A percentile compares a stretch with the other conserved stretches of the same genome.
Conservation (phyloP, 768 basidiomycete species). For the Hysterangium stoloniferum region DNA sequence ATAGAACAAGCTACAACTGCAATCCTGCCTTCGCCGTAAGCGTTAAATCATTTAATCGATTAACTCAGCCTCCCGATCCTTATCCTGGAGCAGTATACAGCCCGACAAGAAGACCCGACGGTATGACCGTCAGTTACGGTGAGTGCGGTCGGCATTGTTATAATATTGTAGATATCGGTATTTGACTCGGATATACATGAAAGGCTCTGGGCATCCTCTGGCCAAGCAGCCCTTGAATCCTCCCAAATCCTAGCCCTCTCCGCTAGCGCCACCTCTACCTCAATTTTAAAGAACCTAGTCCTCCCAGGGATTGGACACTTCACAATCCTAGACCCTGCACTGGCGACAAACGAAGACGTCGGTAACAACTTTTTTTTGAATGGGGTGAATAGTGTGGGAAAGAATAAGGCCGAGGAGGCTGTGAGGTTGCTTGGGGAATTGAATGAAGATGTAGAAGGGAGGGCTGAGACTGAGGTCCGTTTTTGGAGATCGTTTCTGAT, state of each 20-base stretch:
- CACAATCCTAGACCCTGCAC: conserved; percentile 69
- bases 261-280: conserved; percentile 75
- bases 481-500: background rate
- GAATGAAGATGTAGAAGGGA: conserved; percentile 78
- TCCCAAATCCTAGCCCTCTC: conserved; percentile 77
- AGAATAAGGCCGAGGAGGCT: conserved; percentile 70
- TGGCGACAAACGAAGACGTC: conserved; percentile 65
- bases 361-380: conserved; percentile 97
- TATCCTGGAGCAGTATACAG: conserved; percentile 38
- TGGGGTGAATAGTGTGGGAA: conserved; percentile 67
- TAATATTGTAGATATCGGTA: background rate
- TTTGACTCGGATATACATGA: background rate
- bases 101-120: conserved; percentile 85
- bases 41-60: conserved; percentile 13
- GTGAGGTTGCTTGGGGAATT: conserved; percentile 74
- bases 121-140: conserved; percentile 95
- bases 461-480: conserved; percentile 44
- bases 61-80: conserved; percentile 10
- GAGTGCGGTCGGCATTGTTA: conserved; percentile 15
- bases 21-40: conserved; percentile 25
- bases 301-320: conserved; percentile 95
- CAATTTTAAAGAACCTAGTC: conserved; percentile 92
- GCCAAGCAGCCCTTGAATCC: conserved; percentile 82
- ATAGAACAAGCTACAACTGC: conserved; percentile 39
- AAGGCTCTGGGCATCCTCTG: conserved; percentile 89